Base-by-base conservation (phyloP, 2,329 filamentous ascomycete species). In the Fusarium concolor region DNA sequence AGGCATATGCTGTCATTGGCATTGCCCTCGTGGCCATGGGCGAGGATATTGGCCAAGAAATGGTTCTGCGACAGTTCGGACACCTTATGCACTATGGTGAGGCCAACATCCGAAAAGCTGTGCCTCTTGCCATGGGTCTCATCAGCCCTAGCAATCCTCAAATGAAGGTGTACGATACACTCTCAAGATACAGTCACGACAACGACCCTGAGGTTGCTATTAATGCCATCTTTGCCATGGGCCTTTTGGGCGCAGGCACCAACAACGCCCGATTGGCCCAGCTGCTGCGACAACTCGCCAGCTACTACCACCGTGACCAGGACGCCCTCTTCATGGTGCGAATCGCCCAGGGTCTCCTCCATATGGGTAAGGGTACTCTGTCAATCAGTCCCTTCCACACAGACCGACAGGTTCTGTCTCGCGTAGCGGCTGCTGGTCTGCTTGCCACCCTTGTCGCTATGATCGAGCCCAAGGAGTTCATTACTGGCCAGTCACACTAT, bases 51-150 rank as follows among this genome's bases (percentile, higher is more conserved):
- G 96, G 96, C 7, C 96, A 99, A 79, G 96, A 99, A 77, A 99
- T 99, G 96, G 94, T 98, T 12, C 86, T 99, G 39, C 91, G 96
- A 60, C 96, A 97, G 76, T 98, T 99, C 74, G 96, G 94, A 49
- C 96, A 99, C 79, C 86, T 99, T 63, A 99, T 99, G 96, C 96
- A 99, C 82, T 99, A 99, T 76, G 96, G 96, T 68, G 95, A 97
- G 79, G 87, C 94, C 76, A 98, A 99, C 78, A 99, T 99, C 74
- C 92, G 96, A 66, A 96, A 96, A 77, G 95, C 94, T 20, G 96
- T 99, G 29, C 96, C 96, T 35, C 86, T 99, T 55, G 96, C 96
- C 26, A 96, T 99, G 93, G 96, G 94, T 75, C 87, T 99, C 55
- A 91, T 99, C 76, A 97, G 93, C 81, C 93, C 96, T 14, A 97